phyloP scores from a whole-genome alignment of 1,284 basidiomycete species.

The Moesziomyces aphidis region DNA sequence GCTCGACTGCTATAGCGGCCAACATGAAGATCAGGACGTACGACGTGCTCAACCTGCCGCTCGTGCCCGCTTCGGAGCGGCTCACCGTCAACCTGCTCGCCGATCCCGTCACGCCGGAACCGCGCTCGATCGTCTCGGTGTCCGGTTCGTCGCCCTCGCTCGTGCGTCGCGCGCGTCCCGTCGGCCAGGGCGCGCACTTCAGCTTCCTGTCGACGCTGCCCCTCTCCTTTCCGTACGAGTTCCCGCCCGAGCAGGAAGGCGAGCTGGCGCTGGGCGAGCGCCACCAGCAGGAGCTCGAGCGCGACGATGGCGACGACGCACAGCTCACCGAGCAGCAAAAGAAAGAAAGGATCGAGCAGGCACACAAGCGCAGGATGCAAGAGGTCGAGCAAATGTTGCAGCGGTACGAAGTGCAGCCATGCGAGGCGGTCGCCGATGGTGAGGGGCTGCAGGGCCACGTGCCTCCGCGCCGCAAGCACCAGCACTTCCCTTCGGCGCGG shows the following conservation, averaged over 20 bases:
- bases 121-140: conserved; percentile 72
- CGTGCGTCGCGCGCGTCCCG: conserved; percentile 77
- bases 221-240: conserved; percentile 84
- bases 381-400: conserved; percentile 56
- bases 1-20: conserved; percentile 1
- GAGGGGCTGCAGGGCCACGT: conserved; percentile 32
- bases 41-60: conserved; percentile 71
- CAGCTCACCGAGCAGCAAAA: conserved; percentile 40
- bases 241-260: conserved; percentile 69
- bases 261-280: conserved; percentile 42
- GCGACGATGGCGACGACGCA: conserved; percentile 20
- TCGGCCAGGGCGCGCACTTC: conserved; percentile 78
- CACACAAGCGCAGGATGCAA: conserved; percentile 54
- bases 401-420: conserved; percentile 50
- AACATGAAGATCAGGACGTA: conserved; percentile 27
- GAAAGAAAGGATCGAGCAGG: conserved; percentile 25
- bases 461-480: conserved; percentile 39
- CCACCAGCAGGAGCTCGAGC: conserved; percentile 32
- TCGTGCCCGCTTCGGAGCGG: conserved; percentile 74
- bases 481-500: conserved; percentile 58
- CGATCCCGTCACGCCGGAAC: conserved; percentile 74
- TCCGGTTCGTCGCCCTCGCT: conserved; percentile 58
- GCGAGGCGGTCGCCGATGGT: conserved; percentile 9
- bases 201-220: conserved; percentile 86
- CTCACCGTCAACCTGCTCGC: conserved; percentile 79